phyloP scores from a whole-genome alignment of 208 protist species.

The Trypanosoma conorhini region DNA sequence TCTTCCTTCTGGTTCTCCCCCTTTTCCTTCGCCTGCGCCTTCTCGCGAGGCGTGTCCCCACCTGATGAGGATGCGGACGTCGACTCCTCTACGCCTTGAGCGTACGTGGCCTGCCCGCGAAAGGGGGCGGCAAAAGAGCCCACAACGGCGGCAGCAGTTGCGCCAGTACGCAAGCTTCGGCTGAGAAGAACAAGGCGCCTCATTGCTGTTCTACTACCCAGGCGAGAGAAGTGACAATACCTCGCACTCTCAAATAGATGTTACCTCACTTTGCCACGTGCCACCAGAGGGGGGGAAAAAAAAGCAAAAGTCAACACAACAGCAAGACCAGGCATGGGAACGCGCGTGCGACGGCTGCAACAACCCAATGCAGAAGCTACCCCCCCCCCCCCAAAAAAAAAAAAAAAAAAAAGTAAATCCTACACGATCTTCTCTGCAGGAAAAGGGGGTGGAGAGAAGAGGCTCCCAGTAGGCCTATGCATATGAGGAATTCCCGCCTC shows the following conservation, averaged over 20 bases:
- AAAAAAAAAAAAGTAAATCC: conserved; percentile 10
- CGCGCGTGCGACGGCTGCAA: too few relatives aligned
- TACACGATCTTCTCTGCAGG: too few relatives aligned
- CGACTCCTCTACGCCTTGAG: background rate
- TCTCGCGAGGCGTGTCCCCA: background rate
- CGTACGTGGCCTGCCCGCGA: conserved; percentile 9
- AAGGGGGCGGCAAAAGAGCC: background rate
- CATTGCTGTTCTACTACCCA: conserved; percentile 2
- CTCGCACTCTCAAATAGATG: background rate
- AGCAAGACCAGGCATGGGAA: too few relatives aligned
- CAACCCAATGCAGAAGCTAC: background rate
- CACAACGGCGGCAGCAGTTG: background rate
- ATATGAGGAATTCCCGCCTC: too few relatives aligned
- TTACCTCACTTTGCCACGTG: background rate
- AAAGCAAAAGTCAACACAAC: conserved; percentile 3
- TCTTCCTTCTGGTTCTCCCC: conserved; percentile 1
- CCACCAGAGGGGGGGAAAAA: background rate
- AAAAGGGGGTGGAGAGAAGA: too few relatives aligned
- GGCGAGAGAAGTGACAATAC: background rate
- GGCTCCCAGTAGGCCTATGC: too few relatives aligned
- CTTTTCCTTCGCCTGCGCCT: conserved; percentile 1
- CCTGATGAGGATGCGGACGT: conserved; percentile 8
- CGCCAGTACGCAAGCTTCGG: background rate
- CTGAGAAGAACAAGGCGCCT: conserved; percentile 7
- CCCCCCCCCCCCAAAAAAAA: too few relatives aligned